Base-by-base conservation (phyloP, 768 basidiomycete species). In the Pholiota molesta region DNA sequence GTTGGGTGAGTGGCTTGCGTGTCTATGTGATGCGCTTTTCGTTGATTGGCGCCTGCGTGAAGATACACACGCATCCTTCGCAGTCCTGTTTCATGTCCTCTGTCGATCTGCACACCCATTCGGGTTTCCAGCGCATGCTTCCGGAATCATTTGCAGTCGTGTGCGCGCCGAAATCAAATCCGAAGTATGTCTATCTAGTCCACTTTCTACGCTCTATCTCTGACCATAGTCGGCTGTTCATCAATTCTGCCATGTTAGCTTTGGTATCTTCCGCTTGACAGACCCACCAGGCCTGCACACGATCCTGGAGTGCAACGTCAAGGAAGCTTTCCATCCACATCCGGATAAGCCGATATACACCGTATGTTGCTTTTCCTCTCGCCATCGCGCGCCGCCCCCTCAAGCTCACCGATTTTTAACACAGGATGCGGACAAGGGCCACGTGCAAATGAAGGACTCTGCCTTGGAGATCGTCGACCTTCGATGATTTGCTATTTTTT, bases 61-160 rank as follows among this genome's bases (percentile, higher is more conserved):
- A 95, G 93, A 96, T 96, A 67, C 94, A 95, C 75, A 95, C 93
- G 0, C 94, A 96, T 72, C 94, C 94, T 1, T 90, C 92, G 5
- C 94, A 95, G 66, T 89, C 90, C 58, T 95, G 94, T 74, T 97
- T 97, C 78, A 94, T 97, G 91, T 95, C 94, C 6, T 96, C 94
- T 8, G 89, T 96, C 17, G 95, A 97, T 72, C 74, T 97, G 21
- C 95, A 97, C 68, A 96, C 94, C 2, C 95, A 96, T 73, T 88
- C 91, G 1, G 89, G 85, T 8, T 97, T 95, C 76, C 95, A 97
- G 68, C 74, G 85, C 37, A 95, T 94, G 89, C 82, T 97, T 3
- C 91, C 91, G 0, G 95, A 97, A 71, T 94, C 92, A 0, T 92
- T 97, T 71, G 95, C 95, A 0, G 91, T 97, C 40, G 95, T 97